Evolutionary conservation across 805 yeast species (phyloP).

Genomic region (Suhomyces canberraensis): DNA sequence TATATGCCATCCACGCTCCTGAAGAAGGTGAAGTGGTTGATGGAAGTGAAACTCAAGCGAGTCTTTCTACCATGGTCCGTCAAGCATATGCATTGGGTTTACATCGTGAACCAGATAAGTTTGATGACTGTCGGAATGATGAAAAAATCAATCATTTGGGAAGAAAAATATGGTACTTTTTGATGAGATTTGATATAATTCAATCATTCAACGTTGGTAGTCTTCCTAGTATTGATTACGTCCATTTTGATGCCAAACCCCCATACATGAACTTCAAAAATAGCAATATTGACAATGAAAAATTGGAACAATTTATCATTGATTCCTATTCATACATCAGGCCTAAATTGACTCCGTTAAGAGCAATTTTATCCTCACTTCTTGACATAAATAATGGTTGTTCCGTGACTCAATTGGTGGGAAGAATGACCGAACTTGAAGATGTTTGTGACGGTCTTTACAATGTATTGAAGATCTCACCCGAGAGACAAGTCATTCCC

Average conservation of each 20-base stretch:
- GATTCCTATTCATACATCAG: conserved; percentile 6
- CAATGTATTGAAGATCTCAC: conserved; percentile 5
- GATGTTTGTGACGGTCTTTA: conserved; percentile 3
- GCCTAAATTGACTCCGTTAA: conserved; percentile 8
- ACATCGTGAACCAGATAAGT: conserved; percentile 21
- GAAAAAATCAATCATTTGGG: conserved; percentile 42
- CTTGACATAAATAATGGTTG: conserved; percentile 13
- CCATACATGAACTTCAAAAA: conserved; percentile 14
- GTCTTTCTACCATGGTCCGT: conserved; percentile 14
- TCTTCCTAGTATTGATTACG: conserved; percentile 9
- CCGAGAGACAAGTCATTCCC: conserved; percentile 3
- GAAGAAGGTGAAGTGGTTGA: conserved; percentile 14
- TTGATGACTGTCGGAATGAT: conserved; percentile 24
- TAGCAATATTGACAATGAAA: conserved; percentile 12
- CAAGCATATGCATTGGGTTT: conserved; percentile 20
- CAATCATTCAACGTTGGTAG: conserved; percentile 16
- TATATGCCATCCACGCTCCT: conserved; percentile 10
- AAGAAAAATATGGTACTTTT: conserved; percentile 58
- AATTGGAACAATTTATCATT: conserved; percentile 12
- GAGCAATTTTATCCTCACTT: conserved; percentile 10
- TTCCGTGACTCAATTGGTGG: conserved; percentile 11
- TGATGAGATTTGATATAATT: conserved; percentile 25
- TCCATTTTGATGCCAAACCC: conserved; percentile 9
- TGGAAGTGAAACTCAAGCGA: conserved; percentile 11
- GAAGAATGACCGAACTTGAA: conserved; percentile 9